Evolutionary conservation across 208 protist genomes (phyloP).

Genomic region (Phytomonas francai): DNA sequence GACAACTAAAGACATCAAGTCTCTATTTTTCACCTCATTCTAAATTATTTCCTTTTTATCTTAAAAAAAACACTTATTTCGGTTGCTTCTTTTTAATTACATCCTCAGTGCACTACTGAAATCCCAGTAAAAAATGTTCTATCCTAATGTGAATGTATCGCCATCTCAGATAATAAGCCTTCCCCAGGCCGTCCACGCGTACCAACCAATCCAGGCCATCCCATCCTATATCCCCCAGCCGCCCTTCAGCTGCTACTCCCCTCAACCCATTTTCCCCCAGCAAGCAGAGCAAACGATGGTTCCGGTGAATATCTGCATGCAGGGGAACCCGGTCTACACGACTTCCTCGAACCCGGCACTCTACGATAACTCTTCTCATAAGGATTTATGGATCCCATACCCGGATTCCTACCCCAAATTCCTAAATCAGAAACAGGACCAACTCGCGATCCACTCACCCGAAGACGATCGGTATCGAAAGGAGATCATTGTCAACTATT

Average conservation of each 20-base stretch:
- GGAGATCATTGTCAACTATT: constrained; percentile 80
- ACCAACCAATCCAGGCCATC: constrained; percentile 32
- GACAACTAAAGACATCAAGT: not conserved
- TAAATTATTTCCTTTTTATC: not conserved
- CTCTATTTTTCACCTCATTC: not conserved
- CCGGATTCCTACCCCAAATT: constrained; percentile 13
- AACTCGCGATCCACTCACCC: constrained; percentile 24
- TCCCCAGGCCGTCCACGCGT: constrained; percentile 14
- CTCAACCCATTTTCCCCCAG: constrained; percentile 22
- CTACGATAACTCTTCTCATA: constrained; percentile 19
- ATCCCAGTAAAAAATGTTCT: not conserved
- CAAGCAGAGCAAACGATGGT: constrained; percentile 22
- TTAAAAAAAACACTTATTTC: not conserved
- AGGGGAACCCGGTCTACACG: constrained; percentile 30
- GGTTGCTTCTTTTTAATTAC: not conserved
- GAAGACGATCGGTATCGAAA: constrained; percentile 64
- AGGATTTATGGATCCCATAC: constrained; percentile 15
- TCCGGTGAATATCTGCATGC: constrained; percentile 29
- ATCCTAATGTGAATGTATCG: not conserved
- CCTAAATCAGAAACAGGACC: constrained; percentile 20
- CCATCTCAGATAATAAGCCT: constrained; percentile 27
- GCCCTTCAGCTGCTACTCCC: constrained; percentile 21
- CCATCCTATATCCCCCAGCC: constrained; percentile 25
- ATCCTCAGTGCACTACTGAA: not conserved
- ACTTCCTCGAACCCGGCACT: constrained; percentile 9